Evolutionary conservation across 345 rosid species (phyloP).

Genomic region (Trapa incisa): DNA sequence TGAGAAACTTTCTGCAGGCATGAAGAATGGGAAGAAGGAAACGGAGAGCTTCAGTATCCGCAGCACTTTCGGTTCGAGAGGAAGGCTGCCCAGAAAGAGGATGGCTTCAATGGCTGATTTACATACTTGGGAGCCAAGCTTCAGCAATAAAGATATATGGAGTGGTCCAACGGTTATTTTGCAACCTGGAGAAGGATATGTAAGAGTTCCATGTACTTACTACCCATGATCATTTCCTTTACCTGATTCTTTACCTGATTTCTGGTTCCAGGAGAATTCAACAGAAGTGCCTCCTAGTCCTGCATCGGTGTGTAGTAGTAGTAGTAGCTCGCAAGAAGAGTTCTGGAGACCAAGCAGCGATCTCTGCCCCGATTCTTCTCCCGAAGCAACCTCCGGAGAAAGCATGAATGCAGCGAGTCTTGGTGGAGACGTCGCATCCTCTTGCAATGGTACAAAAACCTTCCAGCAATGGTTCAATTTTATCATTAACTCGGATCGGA

Average conservation of each 20-base stretch:
- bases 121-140: conserved; percentile 25
- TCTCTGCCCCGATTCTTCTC: conserved; percentile 56
- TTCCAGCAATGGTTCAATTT: not conserved
- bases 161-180: conserved; percentile 34
- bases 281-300: conserved; percentile 99
- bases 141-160: conserved; percentile 35
- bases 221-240: not conserved
- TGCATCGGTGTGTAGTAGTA: conserved; percentile 66
- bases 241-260: not conserved
- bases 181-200: conserved; percentile 1
- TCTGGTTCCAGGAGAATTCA: conserved; percentile 51
- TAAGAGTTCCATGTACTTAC: not conserved
- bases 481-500: not conserved
- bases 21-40: conserved; percentile 49
- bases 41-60: conserved; percentile 57
- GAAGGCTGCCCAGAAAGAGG: conserved; percentile 62
- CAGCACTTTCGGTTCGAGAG: conserved; percentile 39
- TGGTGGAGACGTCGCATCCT: conserved; percentile 56
- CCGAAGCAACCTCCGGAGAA: conserved; percentile 38
- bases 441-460: conserved; percentile 46
- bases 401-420: conserved; percentile 37
- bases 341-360: conserved; percentile 58
- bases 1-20: conserved; percentile 24
- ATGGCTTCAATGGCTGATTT: conserved; percentile 54
- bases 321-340: conserved; percentile 42